phyloP scores from a whole-genome alignment of 2,329 filamentous ascomycete species.

The Podosphaera fusca region DNA sequence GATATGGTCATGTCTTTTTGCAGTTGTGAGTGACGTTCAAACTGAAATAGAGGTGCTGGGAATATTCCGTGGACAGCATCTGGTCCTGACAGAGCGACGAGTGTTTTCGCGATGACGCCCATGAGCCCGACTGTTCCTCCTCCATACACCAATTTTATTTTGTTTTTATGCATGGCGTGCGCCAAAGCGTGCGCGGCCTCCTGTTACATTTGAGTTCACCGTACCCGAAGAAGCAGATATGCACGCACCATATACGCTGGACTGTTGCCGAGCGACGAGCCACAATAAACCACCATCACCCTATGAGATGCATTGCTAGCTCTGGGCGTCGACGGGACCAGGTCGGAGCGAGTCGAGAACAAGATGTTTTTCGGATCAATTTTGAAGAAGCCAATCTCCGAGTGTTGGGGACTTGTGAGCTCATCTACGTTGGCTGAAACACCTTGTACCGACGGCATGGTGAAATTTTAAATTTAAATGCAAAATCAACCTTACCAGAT shows the following conservation, averaged over 20 bases:
- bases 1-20: slow-evolving; percentile 23
- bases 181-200: slow-evolving; percentile 56
- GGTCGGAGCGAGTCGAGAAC: too few species aligned
- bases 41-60: slow-evolving; percentile 58
- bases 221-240: not conserved
- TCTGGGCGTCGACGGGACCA: too few species aligned
- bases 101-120: slow-evolving; percentile 74
- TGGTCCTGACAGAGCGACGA: slow-evolving; percentile 64
- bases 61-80: slow-evolving; percentile 80
- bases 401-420: too few species aligned
- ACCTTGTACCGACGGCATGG: too few species aligned
- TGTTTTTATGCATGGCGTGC: slow-evolving; percentile 45
- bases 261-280: slow-evolving; percentile 49
- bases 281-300: slow-evolving; percentile 51
- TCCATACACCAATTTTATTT: slow-evolving; percentile 76
- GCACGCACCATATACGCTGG: slow-evolving; percentile 39
- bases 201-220: slow-evolving; percentile 2
- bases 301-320: too few species aligned
- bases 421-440: too few species aligned
- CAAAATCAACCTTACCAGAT: too few species aligned
- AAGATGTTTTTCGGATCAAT: too few species aligned
- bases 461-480: too few species aligned
- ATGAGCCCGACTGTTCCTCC: slow-evolving; percentile 88
- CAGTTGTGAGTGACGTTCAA: slow-evolving; percentile 40
- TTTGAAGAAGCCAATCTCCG: too few species aligned